Base-by-base conservation (phyloP, 2,329 filamentous ascomycete genomes). In the Neophaeococcomyces aloes region DNA sequence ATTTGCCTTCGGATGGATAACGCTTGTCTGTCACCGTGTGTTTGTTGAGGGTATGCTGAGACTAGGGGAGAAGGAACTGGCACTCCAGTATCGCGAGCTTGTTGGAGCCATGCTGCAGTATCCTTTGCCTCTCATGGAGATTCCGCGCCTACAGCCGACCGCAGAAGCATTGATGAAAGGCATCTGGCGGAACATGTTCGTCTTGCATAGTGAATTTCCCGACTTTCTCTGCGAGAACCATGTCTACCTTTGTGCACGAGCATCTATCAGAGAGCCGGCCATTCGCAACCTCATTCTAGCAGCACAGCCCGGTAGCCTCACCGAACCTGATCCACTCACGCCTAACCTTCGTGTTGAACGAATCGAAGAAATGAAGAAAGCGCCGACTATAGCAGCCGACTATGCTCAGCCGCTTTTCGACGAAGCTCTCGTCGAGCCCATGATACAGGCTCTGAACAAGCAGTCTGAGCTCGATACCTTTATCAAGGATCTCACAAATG, bases 191-290 rank as follows among this genome's bases (percentile, higher is more conserved):
- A 76, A 95, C 47, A 67, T 96, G 43, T 69, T 94, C 27, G 75
- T 94, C 41, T 69, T 98, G 42, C 85, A 94, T 54, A 91, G 96
- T 59, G 91, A 98, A 61, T 96, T 86, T 63, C 84, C 89, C 0
- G 87, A 95, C 45, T 98, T 94, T 62, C 67, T 98, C 32, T 83
- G 85, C 4, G 85, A 88, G 55, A 86, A 94, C 61, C 85, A 94
- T 59, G 78, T 85, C 53, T 77, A 79, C 53, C 76, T 98, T 41
- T 87, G 82, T 65, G 81, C 83, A 54, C 79, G 78, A 57, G 82
- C 96, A 46, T 85, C 88, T 1, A 76, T 79, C 39, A 83, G 91
- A 57, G 91, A 86, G 63, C 80, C 81, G 13, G 91, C 96, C 62
- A 71, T 95, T 41, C 79, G 88, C 52, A 95, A 96, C 58, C 72